Evolutionary conservation across 768 basidiomycete species (phyloP).

Genomic region (Sutorius australiensis): DNA sequence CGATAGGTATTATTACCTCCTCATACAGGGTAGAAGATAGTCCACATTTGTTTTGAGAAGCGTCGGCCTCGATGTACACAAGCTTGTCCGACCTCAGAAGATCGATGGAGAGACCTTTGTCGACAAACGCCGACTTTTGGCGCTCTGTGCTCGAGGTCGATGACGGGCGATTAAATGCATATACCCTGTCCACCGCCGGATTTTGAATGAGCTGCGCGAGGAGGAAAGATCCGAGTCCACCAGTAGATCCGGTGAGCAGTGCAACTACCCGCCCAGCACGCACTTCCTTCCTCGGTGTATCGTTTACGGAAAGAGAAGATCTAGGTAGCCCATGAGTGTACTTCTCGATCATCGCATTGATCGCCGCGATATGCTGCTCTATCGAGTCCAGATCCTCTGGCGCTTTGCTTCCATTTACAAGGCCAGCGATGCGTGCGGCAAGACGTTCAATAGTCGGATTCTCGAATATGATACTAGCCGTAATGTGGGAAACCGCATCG

Average conservation of each 20-base stretch:
- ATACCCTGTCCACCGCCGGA: conserved; percentile 24
- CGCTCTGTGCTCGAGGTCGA: conserved; percentile 17
- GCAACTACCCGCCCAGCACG: not conserved
- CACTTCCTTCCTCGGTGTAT: not conserved
- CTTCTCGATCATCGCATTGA: conserved; percentile 30
- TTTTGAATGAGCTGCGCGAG: conserved; percentile 28
- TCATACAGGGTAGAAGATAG: conserved; percentile 23
- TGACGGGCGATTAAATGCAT: conserved; percentile 31
- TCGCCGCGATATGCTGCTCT: conserved; percentile 11
- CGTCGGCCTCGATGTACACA: conserved; percentile 37
- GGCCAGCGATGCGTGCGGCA: not conserved
- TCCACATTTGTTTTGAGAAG: conserved; percentile 28
- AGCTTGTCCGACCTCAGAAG: conserved; percentile 33
- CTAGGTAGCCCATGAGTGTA: not conserved
- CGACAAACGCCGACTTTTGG: conserved; percentile 32
- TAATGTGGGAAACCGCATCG: conserved; percentile 21
- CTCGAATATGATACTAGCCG: conserved; percentile 31
- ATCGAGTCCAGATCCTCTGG: not conserved
- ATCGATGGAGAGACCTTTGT: conserved; percentile 30
- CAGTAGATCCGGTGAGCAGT: conserved; percentile 41
- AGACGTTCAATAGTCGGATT: conserved; percentile 34
- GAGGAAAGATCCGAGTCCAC: conserved; percentile 38
- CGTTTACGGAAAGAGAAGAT: not conserved
- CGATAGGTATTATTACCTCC: conserved; percentile 22
- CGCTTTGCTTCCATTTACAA: not conserved